Conservation (phyloP, 164 flowering plant species). For the Vitis vinifera region ASM3070453v1 NC_081812.1:12006001-12006500, state of each 20-base stretch:
- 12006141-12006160: constrained; percentile 8
- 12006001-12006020: no score
- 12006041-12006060: not conserved
- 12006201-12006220: constrained; percentile 51
- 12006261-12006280: not conserved
- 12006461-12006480: no score
- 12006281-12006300: constrained; percentile 12
- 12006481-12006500: no score
- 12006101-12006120: constrained; percentile 46
- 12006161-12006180: constrained; percentile 80
- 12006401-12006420: no score
- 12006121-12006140: constrained; percentile 63
- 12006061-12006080: not conserved
- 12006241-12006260: constrained; percentile 59
- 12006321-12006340: not conserved
- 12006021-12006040: no score
- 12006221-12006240: constrained; percentile 55
- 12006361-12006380: no score
- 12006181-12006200: constrained; percentile 91
- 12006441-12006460: no score
- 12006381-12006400: no score
- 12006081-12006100: not conserved
- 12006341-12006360: not conserved
- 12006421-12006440: no score
- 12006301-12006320: constrained; percentile 12